Conservation (phyloP, 306 rosid species). For the Clitoria ternatea region DNA sequence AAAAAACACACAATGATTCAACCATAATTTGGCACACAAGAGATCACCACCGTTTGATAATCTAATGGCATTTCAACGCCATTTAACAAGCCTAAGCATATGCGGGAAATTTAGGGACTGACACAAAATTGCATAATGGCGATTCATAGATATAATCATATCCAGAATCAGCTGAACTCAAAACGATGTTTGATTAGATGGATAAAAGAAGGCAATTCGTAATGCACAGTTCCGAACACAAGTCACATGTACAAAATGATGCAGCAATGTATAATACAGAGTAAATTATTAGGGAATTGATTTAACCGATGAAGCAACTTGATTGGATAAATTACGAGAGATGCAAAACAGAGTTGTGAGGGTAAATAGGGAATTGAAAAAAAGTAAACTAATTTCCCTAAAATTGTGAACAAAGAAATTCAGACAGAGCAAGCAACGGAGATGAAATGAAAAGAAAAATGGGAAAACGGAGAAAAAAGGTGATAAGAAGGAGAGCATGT, state of each 20-base stretch:
- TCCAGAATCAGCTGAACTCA: slow-evolving; percentile 16
- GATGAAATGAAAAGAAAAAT: too few species aligned
- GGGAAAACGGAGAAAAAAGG: too few species aligned
- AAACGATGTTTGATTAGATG: background rate
- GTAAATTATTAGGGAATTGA: background rate
- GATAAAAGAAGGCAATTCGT: background rate
- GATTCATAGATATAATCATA: background rate
- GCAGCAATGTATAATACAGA: background rate
- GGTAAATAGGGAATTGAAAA: too few species aligned
- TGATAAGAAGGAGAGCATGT: too few species aligned
- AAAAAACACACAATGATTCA: background rate
- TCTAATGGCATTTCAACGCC: background rate
- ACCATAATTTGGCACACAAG: background rate
- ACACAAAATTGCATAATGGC: background rate
- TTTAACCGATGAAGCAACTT: background rate
- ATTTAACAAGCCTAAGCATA: slow-evolving; percentile 1
- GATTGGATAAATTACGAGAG: background rate
- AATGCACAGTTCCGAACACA: too few species aligned
- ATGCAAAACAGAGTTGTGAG: background rate
- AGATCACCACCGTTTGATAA: background rate
- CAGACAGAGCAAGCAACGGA: too few species aligned
- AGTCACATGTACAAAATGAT: too few species aligned
- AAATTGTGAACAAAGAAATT: too few species aligned
- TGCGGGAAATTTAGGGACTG: background rate
- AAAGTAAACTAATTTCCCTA: too few species aligned